Percentiles rank a stretch among this genome's conserved stretches.
Conservation (phyloP, 306 rosid species). For the Gastrolobium villosum region DNA sequence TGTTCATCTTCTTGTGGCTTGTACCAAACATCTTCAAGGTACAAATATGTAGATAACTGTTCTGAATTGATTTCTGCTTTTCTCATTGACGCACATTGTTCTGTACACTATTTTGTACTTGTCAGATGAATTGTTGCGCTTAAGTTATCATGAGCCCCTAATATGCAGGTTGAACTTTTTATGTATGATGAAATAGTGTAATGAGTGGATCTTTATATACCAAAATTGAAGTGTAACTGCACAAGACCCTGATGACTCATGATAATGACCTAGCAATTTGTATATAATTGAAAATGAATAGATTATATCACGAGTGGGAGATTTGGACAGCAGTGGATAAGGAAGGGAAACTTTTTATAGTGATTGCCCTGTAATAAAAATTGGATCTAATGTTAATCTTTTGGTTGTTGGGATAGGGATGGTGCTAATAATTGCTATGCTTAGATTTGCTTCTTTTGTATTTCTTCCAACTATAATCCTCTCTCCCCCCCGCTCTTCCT, state of each 20-base stretch:
- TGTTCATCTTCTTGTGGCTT: slow-evolving; percentile 60
- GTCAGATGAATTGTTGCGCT: not conserved
- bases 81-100: not conserved
- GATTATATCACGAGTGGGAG: slow-evolving; percentile 1
- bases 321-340: not conserved
- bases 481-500: not conserved
- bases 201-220: slow-evolving; percentile 15
- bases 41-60: slow-evolving; percentile 33
- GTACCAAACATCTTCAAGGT: slow-evolving; percentile 72
- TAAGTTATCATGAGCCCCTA: not conserved
- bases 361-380: slow-evolving; percentile 31
- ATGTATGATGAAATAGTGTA: slow-evolving; percentile 6
- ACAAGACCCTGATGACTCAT: not conserved
- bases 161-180: slow-evolving; percentile 18
- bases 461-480: not conserved
- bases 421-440: not conserved
- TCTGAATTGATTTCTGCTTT: slow-evolving; percentile 19
- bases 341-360: not conserved
- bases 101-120: not conserved
- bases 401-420: not conserved
- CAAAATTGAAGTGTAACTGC: slow-evolving; percentile 5
- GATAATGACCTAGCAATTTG: not conserved
- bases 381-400: not conserved
- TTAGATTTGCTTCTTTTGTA: not conserved
- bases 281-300: slow-evolving; percentile 25